phyloP scores from a whole-genome alignment of 2,329 filamentous ascomycete species.

The Pyricularia sp. region DNA sequence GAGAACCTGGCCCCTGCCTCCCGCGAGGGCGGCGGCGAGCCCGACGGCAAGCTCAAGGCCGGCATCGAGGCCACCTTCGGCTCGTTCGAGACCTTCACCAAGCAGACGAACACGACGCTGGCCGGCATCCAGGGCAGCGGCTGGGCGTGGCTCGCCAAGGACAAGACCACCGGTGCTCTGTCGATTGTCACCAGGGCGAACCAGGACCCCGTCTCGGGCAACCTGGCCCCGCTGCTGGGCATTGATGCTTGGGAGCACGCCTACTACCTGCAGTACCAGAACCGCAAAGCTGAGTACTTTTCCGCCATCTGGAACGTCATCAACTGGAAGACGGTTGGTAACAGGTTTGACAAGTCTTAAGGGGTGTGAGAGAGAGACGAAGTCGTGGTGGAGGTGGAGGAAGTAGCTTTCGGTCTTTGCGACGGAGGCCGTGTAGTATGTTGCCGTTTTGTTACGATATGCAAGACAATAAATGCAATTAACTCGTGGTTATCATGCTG shows the following conservation, averaged over 20 bases:
- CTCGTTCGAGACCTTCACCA: constrained; percentile 47
- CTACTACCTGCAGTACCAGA: constrained; percentile 93
- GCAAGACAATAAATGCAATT: background rate
- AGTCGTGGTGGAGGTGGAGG: background rate
- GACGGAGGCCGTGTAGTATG: background rate
- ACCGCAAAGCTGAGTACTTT: constrained; percentile 95
- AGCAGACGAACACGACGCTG: constrained; percentile 55
- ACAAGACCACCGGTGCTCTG: constrained; percentile 48
- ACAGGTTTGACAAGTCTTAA: constrained; percentile 39
- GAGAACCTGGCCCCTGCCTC: constrained; percentile 62
- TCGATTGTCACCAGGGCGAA: constrained; percentile 62
- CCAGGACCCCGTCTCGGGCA: constrained; percentile 79
- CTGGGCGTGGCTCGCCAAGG: constrained; percentile 81
- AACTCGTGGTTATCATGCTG: background rate
- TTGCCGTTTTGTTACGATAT: background rate
- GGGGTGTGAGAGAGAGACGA: background rate
- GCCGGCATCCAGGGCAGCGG: constrained; percentile 74
- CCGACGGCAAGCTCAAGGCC: constrained; percentile 46
- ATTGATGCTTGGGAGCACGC: constrained; percentile 96
- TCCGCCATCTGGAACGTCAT: constrained; percentile 85
- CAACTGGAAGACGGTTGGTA: constrained; percentile 86
- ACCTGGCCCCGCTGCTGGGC: constrained; percentile 69
- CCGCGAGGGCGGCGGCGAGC: constrained; percentile 48
- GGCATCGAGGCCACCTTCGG: constrained; percentile 57
- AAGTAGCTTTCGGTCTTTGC: background rate